Conservation (phyloP, 1,139 yeast genomes). For the Scheffersomyces lignicola region DNA sequence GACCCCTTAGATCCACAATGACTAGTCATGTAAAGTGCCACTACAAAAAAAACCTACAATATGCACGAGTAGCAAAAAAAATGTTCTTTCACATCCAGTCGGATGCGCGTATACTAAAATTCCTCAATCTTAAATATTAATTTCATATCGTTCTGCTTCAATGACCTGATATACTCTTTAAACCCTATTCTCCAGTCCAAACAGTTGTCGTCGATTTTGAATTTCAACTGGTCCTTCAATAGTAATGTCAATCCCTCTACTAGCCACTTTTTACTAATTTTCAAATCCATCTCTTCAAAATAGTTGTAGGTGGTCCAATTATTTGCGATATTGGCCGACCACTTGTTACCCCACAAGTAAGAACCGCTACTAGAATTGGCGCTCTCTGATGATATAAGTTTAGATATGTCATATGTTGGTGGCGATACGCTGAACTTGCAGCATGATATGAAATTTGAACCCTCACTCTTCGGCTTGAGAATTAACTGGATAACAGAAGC, state of each 20-base stretch:
- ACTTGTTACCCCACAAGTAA: slow-evolving; percentile 37
- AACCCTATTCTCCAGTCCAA: slow-evolving; percentile 43
- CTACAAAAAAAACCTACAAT: no score
- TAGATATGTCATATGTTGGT: slow-evolving; percentile 39
- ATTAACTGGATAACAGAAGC: slow-evolving; percentile 39
- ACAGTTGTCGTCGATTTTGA: slow-evolving; percentile 27
- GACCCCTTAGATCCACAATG: no score
- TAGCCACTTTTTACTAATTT: slow-evolving; percentile 30
- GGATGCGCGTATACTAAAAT: slow-evolving; percentile 18
- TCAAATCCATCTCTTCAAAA: slow-evolving; percentile 33
- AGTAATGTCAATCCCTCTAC: slow-evolving; percentile 32
- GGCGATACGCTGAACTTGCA: slow-evolving; percentile 32
- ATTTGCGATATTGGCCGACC: slow-evolving; percentile 34
- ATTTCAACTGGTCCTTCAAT: slow-evolving; percentile 27
- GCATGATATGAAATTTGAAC: slow-evolving; percentile 37
- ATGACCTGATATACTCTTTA: slow-evolving; percentile 22
- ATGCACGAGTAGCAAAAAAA: neutral
- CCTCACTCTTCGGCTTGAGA: slow-evolving; percentile 36
- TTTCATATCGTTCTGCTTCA: slow-evolving; percentile 36
- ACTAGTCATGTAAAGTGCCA: no score
- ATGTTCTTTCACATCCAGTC: neutral
- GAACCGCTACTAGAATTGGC: slow-evolving; percentile 16
- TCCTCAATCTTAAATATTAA: slow-evolving; percentile 39
- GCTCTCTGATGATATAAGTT: slow-evolving; percentile 18
- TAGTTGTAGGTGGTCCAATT: slow-evolving; percentile 36